Base-by-base conservation (phyloP, 2,329 filamentous ascomycete species). In the Xylaria sp. region DNA sequence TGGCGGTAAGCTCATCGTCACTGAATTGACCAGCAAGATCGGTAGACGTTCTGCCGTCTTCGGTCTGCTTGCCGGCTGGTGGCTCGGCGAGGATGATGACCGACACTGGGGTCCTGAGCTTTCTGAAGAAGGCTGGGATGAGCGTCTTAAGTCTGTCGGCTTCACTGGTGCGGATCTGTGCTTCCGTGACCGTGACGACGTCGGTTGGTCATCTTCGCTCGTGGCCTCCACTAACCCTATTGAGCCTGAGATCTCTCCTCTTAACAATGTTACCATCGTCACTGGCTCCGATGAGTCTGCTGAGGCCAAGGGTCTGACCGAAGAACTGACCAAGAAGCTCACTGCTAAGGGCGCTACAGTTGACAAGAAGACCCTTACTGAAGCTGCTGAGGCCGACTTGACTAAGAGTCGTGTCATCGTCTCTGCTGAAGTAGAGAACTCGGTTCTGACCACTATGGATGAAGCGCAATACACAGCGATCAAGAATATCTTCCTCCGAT, bases 31-130 rank as follows among this genome's bases (percentile, higher is more conserved):
- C 7, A 74, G 74, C 48, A 74, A 76, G 61, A 75, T 76, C 46
- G 72, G 73, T 33, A 69, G 75, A 63, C 72, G 75, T 60, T 77
- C 74, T 13, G 75, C 76, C 23, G 75, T 78, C 20, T 77, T 79
- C 54, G 77, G 77, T 63, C 72, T 76, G 15, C 70, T 80, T 10
- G 74, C 76, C 28, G 77, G 77, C 42, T 79, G 77, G 78, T 79
- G 77, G 78, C 73, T 77, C 42, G 74, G 74, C 7, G 72, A 74
- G 42, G 71, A 77, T 42, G 76, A 78, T 56, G 77, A 74, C 42
- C 69, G 76, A 53, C 70, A 71, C 59, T 74, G 72, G 68, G 74
- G 74, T 17, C 75, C 75, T 26, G 72, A 75, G 28, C 72, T 76
- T 48, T 73, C 75, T 7, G 71, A 74, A 26, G 73, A 74, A 28